Conservation (phyloP, 805 yeast species). For the Wickerhamomyces pijperi region DNA sequence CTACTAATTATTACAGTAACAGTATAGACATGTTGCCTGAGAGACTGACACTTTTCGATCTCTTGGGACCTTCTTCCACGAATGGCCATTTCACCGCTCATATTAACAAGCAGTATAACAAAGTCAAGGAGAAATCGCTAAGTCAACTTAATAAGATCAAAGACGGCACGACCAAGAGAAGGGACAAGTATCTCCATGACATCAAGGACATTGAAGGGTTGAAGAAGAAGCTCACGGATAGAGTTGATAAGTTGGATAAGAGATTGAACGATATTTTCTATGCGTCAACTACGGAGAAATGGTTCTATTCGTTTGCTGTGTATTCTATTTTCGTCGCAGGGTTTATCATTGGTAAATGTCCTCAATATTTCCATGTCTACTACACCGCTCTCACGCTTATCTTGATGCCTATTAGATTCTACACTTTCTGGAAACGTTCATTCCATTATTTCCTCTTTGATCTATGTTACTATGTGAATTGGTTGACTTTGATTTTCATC, state of each 20-base stretch:
- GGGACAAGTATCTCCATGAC: slow-evolving; percentile 10
- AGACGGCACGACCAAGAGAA: slow-evolving; percentile 11
- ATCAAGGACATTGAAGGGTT: slow-evolving; percentile 16
- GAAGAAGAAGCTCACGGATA: slow-evolving; percentile 15
- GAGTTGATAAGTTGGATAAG: slow-evolving; percentile 27
- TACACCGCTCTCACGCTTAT: slow-evolving; percentile 52
- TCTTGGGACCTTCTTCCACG: slow-evolving; percentile 20
- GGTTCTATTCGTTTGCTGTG: slow-evolving; percentile 68
- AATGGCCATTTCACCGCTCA: slow-evolving; percentile 8
- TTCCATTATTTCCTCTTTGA: slow-evolving; percentile 88
- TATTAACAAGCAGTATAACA: slow-evolving; percentile 16
- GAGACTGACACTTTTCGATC: slow-evolving; percentile 16
- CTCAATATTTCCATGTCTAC: slow-evolving; percentile 64
- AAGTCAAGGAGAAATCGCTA: slow-evolving; percentile 16
- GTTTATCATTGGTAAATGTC: slow-evolving; percentile 63
- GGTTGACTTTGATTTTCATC: slow-evolving; percentile 53
- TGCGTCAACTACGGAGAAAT: slow-evolving; percentile 55
- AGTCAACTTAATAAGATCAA: slow-evolving; percentile 11
- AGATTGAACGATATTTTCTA: slow-evolving; percentile 25
- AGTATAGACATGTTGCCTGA: slow-evolving; percentile 17
- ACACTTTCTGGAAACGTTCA: slow-evolving; percentile 68
- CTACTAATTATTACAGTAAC: slow-evolving; percentile 8
- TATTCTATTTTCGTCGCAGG: slow-evolving; percentile 64
- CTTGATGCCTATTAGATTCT: slow-evolving; percentile 75
- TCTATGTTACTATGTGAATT: slow-evolving; percentile 83